These are phyloP conservation scores for Sicyos baderoa DNA, from an alignment of 306 rosid species.

Conservation along the genomic window DNA sequence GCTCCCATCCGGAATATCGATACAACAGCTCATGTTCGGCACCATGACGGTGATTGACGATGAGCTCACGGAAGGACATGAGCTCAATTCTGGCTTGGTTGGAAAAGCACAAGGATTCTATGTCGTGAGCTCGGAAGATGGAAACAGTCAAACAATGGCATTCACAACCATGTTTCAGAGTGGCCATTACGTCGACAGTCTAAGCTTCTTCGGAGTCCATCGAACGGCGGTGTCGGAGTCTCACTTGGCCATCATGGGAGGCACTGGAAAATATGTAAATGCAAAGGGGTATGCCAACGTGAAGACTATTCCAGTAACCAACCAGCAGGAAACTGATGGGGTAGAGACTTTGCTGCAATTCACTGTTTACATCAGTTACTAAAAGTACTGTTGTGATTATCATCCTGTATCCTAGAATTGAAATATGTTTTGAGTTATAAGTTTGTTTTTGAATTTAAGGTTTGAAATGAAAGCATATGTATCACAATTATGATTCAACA, in stretches of 20 bases:
- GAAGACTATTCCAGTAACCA: conserved; percentile 29
- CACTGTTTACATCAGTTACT: conserved; percentile 24
- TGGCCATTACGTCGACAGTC: conserved; percentile 53
- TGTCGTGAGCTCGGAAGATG: conserved; percentile 60
- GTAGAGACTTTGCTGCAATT: conserved; percentile 25
- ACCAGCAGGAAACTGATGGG: conserved; percentile 31
- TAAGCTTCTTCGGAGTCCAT: conserved; percentile 74
- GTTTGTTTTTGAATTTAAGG: neutral
- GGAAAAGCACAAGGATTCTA: conserved; percentile 89
- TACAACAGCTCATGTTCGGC: conserved; percentile 63
- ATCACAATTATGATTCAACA: neutral
- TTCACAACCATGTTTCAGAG: conserved; percentile 66
- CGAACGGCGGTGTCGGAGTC: conserved; percentile 56
- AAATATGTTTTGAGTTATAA: neutral
- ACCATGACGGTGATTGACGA: conserved; percentile 73
- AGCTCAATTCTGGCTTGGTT: conserved; percentile 56
- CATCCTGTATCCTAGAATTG: neutral
- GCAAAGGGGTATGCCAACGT: conserved; percentile 55
- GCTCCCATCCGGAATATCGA: conserved; percentile 45
- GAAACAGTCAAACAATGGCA: conserved; percentile 64
- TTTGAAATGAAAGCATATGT: neutral
- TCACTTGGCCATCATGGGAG: conserved; percentile 72
- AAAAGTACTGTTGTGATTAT: neutral
- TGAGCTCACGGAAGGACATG: conserved; percentile 68
- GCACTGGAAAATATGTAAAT: conserved; percentile 66